Evolutionary conservation across 106 monocot species (phyloP), one percentile per base, ranked within the genome.

Genomic region (Acorus calamus): DNA sequence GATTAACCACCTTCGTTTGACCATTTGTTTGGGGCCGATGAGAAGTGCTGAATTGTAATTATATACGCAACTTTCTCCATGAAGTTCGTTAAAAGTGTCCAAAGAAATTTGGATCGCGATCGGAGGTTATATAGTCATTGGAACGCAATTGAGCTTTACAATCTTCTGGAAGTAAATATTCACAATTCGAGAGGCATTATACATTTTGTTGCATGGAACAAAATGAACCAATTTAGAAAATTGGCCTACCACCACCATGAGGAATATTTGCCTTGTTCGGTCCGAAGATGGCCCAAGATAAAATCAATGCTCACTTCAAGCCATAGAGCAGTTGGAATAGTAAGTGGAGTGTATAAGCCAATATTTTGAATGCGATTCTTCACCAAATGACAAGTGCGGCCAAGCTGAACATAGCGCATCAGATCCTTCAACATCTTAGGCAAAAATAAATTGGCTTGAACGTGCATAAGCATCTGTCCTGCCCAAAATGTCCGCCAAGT

Each of bases 141-240:
- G 66, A 45, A 66, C 55, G 6, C 2, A 50, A 43, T 65, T 14
- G 4, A 53, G 14, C 51, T 14, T 51, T 3, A 65, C 4, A 8
- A 50, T 50, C 50, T 50, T 8, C 50, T 50, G 4, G 50, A 50
- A 50, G 50, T 50, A 50, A 5, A 50, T 5, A 4, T 5, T 50
- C 4, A 8, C 50, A 5, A 50, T 8, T 50, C 50, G 50, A 50
- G 4, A 52, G 8, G 64, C 64, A 42, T 64, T 41, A 2, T 51
- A 42, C 0, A 42, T 64, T 10, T 52, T 52, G 50, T 12, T 49
- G 28, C 51, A 52, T 6, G 64, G 3, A 4, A 64, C 51, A 64
- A 64, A 64, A 9, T 64, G 64, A 7, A 42, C 51, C 51, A 64
- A 51, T 41, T 55, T 66, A 43, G 45, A 66, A 11, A 55, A 66